phyloP scores from a whole-genome alignment of 2,329 filamentous ascomycete species.

The Bertia moriformis region DNA sequence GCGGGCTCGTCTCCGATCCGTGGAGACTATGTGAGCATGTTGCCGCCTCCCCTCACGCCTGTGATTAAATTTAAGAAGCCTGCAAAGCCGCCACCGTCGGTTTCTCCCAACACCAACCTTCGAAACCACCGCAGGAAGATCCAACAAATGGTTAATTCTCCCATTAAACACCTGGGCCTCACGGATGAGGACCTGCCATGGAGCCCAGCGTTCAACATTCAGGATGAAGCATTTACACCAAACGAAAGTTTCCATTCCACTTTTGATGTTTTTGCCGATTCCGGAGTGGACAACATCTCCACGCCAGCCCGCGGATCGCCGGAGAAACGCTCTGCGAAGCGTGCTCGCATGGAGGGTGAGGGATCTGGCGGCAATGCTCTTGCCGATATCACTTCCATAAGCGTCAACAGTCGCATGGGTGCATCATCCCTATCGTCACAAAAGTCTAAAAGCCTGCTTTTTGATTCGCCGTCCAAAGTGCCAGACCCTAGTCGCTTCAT shows the following conservation, averaged over 20 bases:
- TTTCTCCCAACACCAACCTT: slow-evolving; percentile 85
- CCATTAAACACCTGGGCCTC: slow-evolving; percentile 30
- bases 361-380: background rate
- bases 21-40: slow-evolving; percentile 29
- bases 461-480: background rate
- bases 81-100: slow-evolving; percentile 49
- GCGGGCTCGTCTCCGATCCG: slow-evolving; percentile 45
- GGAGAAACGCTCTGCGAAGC: slow-evolving; percentile 42
- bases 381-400: slow-evolving; percentile 1
- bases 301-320: slow-evolving; percentile 25
- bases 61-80: slow-evolving; percentile 65
- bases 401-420: background rate
- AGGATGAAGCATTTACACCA: slow-evolving; percentile 23
- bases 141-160: slow-evolving; percentile 66
- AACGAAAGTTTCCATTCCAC: slow-evolving; percentile 27
- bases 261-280: slow-evolving; percentile 31
- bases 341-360: slow-evolving; percentile 19
- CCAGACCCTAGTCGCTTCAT: background rate
- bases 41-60: slow-evolving; percentile 68
- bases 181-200: slow-evolving; percentile 37
- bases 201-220: slow-evolving; percentile 54
- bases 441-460: background rate
- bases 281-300: slow-evolving; percentile 28
- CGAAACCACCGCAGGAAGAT: slow-evolving; percentile 77
- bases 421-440: background rate